Evolutionary conservation across 345 rosid genomes (phyloP), one percentile per base, ranked within the genome.

Genomic region (Ailanthus altissimus): DNA sequence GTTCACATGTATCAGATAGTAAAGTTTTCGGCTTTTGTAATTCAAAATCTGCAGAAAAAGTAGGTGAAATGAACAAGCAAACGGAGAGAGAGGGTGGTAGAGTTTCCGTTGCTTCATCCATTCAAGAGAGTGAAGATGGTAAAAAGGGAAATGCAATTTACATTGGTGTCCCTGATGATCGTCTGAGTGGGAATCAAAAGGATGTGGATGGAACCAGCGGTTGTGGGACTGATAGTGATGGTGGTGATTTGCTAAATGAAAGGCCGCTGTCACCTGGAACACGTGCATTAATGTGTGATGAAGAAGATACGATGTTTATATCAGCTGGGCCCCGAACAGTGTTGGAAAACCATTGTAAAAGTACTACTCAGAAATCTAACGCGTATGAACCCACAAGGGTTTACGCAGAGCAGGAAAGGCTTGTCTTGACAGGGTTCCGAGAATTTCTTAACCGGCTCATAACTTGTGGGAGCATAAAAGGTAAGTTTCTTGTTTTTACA

Each of bases 281-380:
- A 68, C 86, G 87, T 15, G 89, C 89, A 74, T 78, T 87, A 83
- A 84, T 87, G 91, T 90, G 94, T 82, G 89, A 88, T 76, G 94
- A 90, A 51, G 84, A 90, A 70, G 89, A 84, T 74, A 66, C 75
- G 12, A 62, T 67, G 12, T 72, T 85, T 53, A 60, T 65, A 74
- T 77, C 77, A 66, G 63, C 72, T 60, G 75, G 70, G 18, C 69
- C 75, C 43, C 59, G 78, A 25, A 40, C 69, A 51, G 68, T 47
- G 13, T 50, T 68, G 57, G 75, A 57, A 25, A 73, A 58, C 51
- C 68, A 57, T 20, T 32, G 68, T 75, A 70, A 75, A 66, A 80
- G 54, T 73, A 76, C 23, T 5, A 77, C 47, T 62, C 70, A 60
- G 42, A 77, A 81, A 72, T 42, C 77, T 32, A 50, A 53, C 32